Evolutionary conservation across 495 filamentous ascomycete species (phyloP).

Genomic region (Penicillium malachiteum): DNA sequence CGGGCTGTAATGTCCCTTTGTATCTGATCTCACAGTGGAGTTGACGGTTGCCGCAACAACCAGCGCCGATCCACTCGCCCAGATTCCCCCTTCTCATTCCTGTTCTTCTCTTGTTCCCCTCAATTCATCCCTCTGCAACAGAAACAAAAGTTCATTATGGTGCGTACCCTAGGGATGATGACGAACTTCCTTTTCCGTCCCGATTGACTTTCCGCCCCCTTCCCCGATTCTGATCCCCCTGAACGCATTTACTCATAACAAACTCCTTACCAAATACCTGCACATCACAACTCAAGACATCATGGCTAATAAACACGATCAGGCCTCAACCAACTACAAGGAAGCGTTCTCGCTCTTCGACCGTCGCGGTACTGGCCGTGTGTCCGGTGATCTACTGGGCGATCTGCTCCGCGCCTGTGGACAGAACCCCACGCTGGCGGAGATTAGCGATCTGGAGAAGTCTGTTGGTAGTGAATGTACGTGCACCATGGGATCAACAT

Average conservation of each 20-base stretch:
- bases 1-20: too few relatives aligned
- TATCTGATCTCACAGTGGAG: neutral
- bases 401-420: slow-evolving; percentile 95
- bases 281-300: slow-evolving; percentile 12
- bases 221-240: slow-evolving; percentile 6
- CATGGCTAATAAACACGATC: slow-evolving; percentile 41
- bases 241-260: neutral
- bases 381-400: slow-evolving; percentile 79
- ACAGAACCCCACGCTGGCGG: slow-evolving; percentile 92
- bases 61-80: slow-evolving; percentile 8
- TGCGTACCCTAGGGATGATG: slow-evolving; percentile 10
- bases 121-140: slow-evolving; percentile 2
- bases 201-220: slow-evolving; percentile 10
- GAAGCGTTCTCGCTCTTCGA: slow-evolving; percentile 99
- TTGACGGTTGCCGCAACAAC: slow-evolving; percentile 29
- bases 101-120: slow-evolving; percentile 5
- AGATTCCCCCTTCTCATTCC: slow-evolving; percentile 13
- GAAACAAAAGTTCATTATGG: slow-evolving; percentile 8
- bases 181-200: slow-evolving; percentile 12
- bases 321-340: slow-evolving; percentile 99
- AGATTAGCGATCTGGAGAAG: slow-evolving; percentile 88
- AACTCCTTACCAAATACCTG: slow-evolving; percentile 1
- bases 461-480: slow-evolving; percentile 83
- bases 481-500: slow-evolving; percentile 31
- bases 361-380: slow-evolving; percentile 92